Conservation (phyloP, 2,329 filamentous ascomycete species). For the Paecilomyces sp. region DNA sequence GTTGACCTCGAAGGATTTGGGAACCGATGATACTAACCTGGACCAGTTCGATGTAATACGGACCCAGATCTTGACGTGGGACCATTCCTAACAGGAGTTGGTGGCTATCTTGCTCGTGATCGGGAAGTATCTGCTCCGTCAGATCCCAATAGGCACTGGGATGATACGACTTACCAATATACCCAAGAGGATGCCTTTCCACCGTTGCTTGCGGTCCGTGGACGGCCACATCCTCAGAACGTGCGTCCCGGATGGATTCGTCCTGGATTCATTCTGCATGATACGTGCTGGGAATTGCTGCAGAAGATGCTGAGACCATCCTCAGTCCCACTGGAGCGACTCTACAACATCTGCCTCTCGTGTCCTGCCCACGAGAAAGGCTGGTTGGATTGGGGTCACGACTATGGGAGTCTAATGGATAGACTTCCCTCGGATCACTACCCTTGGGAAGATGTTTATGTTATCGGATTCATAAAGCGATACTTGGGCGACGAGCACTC, state of each 20-base stretch:
- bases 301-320: slow-evolving; percentile 6
- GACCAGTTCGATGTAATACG: slow-evolving; percentile 9
- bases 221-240: background rate
- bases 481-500: slow-evolving; percentile 3
- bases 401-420: slow-evolving; percentile 10
- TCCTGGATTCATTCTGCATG: slow-evolving; percentile 13
- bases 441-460: slow-evolving; percentile 9
- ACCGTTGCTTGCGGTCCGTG: slow-evolving; percentile 2
- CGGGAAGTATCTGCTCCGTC: background rate
- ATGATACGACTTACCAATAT: slow-evolving; percentile 4
- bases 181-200: slow-evolving; percentile 7
- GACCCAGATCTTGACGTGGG: slow-evolving; percentile 5
- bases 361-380: slow-evolving; percentile 6
- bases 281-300: slow-evolving; percentile 13
- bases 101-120: background rate
- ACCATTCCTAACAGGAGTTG: slow-evolving; percentile 13
- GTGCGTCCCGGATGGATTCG: background rate
- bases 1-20: background rate
- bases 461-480: slow-evolving; percentile 2
- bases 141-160: slow-evolving; percentile 3
- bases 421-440: slow-evolving; percentile 1
- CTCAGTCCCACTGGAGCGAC: slow-evolving; percentile 7
- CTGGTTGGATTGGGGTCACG: slow-evolving; percentile 11
- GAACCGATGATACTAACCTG: background rate
- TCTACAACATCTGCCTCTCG: slow-evolving; percentile 15